Evolutionary conservation across 768 basidiomycete species (phyloP).

Genomic region (Roridomyces roridus): DNA sequence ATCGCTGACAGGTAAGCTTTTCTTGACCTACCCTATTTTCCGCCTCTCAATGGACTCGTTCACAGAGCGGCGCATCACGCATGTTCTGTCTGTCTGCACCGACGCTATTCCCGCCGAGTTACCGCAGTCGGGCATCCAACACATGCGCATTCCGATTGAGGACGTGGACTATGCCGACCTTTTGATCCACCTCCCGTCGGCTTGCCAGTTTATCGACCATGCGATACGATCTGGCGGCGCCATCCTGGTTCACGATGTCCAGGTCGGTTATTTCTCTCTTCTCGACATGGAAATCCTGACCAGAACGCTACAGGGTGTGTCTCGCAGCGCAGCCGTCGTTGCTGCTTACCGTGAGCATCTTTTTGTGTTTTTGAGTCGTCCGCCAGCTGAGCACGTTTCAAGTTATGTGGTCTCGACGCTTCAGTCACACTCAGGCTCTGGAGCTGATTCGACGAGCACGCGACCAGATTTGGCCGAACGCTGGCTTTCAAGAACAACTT

Average conservation of each 20-base stretch:
- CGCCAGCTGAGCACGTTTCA: slow-evolving; percentile 11
- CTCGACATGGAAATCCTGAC: neutral
- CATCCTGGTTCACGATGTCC: slow-evolving; percentile 71
- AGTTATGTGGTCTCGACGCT: slow-evolving; percentile 74
- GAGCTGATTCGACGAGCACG: slow-evolving; percentile 68
- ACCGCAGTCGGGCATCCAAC: slow-evolving; percentile 70
- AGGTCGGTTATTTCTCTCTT: slow-evolving; percentile 26
- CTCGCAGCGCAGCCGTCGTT: slow-evolving; percentile 71
- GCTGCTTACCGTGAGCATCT: slow-evolving; percentile 73
- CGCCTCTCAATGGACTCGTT: neutral
- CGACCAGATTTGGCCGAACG: slow-evolving; percentile 79
- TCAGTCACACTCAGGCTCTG: slow-evolving; percentile 64
- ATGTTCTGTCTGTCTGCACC: slow-evolving; percentile 78
- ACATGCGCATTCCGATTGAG: slow-evolving; percentile 74
- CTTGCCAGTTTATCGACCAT: slow-evolving; percentile 70
- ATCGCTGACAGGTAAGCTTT: slow-evolving; percentile 51
- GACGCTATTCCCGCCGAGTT: slow-evolving; percentile 76
- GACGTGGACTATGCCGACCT: slow-evolving; percentile 76
- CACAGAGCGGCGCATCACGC: slow-evolving; percentile 73
- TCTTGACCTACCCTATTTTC: neutral
- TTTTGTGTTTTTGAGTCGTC: neutral
- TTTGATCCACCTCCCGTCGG: slow-evolving; percentile 67
- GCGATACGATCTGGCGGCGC: slow-evolving; percentile 63
- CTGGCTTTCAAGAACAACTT: slow-evolving; percentile 82
- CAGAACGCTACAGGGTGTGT: slow-evolving; percentile 46